Evolutionary conservation across 495 filamentous ascomycete species (phyloP), one percentile per base, ranked within the genome.

Genomic region (Apodospora peruviana): DNA sequence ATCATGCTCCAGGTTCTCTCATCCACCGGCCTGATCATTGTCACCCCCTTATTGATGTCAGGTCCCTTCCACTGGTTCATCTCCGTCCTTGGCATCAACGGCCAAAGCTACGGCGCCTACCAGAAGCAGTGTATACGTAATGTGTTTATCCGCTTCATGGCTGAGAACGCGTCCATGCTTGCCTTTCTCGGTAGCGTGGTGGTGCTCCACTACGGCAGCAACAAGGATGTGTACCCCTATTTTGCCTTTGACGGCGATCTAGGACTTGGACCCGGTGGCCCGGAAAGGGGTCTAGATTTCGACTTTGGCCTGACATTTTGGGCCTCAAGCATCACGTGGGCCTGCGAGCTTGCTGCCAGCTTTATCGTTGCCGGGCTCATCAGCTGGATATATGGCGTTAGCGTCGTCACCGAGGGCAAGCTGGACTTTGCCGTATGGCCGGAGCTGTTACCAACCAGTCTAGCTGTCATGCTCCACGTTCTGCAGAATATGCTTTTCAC

Each of bases 401-500:
- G 74, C 50, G 80, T 83, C 19, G 80, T 77, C 32, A 68, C 71
- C 19, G 80, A 83, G 60, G 81, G 78, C 18, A 76, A 74, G 47
- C 65, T 75, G 37, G 81, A 84, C 59, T 67, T 84, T 51, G 69
- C 69, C 9, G 74, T 73, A 43, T 83, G 78, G 71, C 80, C 81
- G 7, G 81, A 82, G 67, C 56, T 84, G 45, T 58, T 84, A 40
- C 80, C 80, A 9, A 83, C 80, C 24, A 74, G 74, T 35, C 70
- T 82, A 19, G 77, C 75, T 8, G 79, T 82, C 12, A 76, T 77
- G 66, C 65, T 84, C 55, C 81, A 84, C 51, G 81, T 84, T 21
- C 56, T 83, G 61, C 80, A 83, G 64, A 84, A 82, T 52, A 84
- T 84, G 81, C 44, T 84, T 18, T 82, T 84, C 55, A 76, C 76